Base-by-base conservation (phyloP, 805 yeast species). In the Monosporozyma aquatica region DNA sequence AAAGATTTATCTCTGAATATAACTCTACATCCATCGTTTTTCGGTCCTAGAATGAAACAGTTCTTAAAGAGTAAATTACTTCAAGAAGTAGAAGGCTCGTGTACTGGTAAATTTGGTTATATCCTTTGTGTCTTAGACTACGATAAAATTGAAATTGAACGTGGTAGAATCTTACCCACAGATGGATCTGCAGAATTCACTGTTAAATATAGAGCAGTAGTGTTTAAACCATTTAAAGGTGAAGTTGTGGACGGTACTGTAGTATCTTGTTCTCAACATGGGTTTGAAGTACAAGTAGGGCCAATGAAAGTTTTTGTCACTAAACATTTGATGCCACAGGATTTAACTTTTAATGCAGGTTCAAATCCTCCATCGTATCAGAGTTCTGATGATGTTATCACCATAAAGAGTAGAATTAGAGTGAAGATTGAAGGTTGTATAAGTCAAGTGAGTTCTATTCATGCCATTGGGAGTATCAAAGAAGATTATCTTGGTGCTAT, bases 361-460 rank as follows among this genome's bases (percentile, higher is more conserved):
- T 89, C 95, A 26, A 89, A 90, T 54, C 98, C 98, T 8, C 98
- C 98, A n/a, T 95, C 97, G 6, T 92, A 87, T 62, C 94, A 85
- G 49, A 80, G 90, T 47, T 92, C 90, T 18, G 98, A 92, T 54
- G 97, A 90, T 67, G 81, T 86, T 48, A 87, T 92, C 37, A 95
- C 86, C 59, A 90, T 90, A 63, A 96, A 97, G 30, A 80, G 95
- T 42, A 78, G 90, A 52, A 92, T 92, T 26, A 76, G 99, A 62
- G 79, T 92, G 53, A 92, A 92, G 69, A 87, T 92, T 37, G 96
- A 90, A 42, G 98, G 97, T 66, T 92, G 96, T 23, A 76, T 97
- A 60, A 85, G 97, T 11, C 97, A 94, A 66, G 98, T 92, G 11
- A 92, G 95, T 57, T 90, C 92, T 55, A 90, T 92, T 61, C 86